These are phyloP conservation scores for Basipetospora sp. DNA, from an alignment of 2,329 filamentous ascomycete species.

Conservation along the genomic window DNA sequence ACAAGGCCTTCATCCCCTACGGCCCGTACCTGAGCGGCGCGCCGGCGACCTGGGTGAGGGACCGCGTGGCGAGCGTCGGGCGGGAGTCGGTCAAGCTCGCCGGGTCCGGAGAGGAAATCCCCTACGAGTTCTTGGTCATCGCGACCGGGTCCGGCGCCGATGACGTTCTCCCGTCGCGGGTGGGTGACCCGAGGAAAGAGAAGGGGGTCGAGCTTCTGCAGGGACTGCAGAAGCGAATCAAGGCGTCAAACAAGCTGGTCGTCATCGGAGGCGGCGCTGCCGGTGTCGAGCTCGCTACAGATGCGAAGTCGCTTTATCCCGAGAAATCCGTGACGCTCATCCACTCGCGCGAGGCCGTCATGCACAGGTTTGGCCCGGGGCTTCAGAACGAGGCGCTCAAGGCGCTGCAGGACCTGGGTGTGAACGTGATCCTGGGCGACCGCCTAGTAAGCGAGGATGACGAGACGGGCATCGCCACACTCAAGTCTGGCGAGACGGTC, in stretches of 20 bases:
- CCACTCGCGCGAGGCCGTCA: constrained; percentile 38
- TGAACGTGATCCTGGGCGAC: constrained; percentile 37
- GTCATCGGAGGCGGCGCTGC: constrained; percentile 46
- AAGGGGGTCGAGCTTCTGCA: constrained; percentile 28
- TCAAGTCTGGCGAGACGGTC: constrained; percentile 29
- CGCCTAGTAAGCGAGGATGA: constrained; percentile 25
- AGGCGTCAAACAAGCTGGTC: constrained; percentile 27
- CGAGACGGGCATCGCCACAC: constrained; percentile 23
- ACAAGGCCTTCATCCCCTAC: constrained; percentile 48
- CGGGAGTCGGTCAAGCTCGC: constrained; percentile 24
- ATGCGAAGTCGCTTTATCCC: constrained; percentile 41
- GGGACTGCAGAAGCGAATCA: constrained; percentile 31
- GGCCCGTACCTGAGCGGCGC: constrained; percentile 23
- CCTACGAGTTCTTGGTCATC: constrained; percentile 41
- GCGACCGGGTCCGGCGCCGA: constrained; percentile 38
- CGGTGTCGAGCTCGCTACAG: constrained; percentile 45
- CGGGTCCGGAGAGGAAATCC: constrained; percentile 26
- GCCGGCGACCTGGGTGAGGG: constrained; percentile 26
- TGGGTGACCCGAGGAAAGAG: constrained; percentile 26
- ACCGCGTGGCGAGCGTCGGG: constrained; percentile 24
- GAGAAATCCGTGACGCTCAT: constrained; percentile 42
- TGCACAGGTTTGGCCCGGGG: constrained; percentile 35
- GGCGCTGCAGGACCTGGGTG: constrained; percentile 29
- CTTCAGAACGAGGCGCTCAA: constrained; percentile 25
- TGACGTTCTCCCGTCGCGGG: constrained; percentile 32